Evolutionary conservation across 2,329 filamentous ascomycete genomes (phyloP), one percentile per base, ranked within the genome.

Genomic region (Ilyonectria robusta): DNA sequence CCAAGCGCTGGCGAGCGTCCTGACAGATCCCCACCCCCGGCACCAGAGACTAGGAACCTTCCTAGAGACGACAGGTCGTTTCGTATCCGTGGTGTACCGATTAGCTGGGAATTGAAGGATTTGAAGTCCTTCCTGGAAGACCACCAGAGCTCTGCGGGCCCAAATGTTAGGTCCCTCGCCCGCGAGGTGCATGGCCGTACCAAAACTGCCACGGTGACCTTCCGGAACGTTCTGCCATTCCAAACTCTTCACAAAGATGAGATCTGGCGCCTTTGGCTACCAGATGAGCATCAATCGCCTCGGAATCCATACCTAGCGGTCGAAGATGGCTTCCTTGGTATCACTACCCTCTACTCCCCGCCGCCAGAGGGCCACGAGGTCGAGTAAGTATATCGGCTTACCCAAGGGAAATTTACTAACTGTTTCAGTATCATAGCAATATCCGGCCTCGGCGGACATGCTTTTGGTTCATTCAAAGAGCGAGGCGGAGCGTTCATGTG

Each of bases 401-500:
- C 6, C 31, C 1, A 33, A 33, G 31, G 2, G 1, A 2, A 1
- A 33, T 11, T 1, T 33, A 33, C 31, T 33, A 33, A 33, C 2
- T 1, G 31, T 33, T 33, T 0, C 29, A 70, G 65, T 57, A 50
- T 70, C 4, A 44, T 70, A 9, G 61, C 62, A 31, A 33, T 70
- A 17, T 56, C 57, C 19, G 75, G 72, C 1, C 70, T 78, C 7
- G 72, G 72, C 10, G 70, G 72, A 1, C 75, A 78, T 47, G 75
- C 76, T 2, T 79, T 75, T 35, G 72, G 72, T 3, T 79, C 77
- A 1, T 79, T 78, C 62, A 78, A 78, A 56, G 72, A 75, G 31
- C 65, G 63, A 54, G 64, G 56, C 9, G 71, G 70, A 2, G 15
- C 42, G 5, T 65, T 75, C 50, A 77, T 78, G 76, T 79, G 78